Evolutionary conservation across 495 filamentous ascomycete species (phyloP).

Genomic region (Penicillium maclennaniae): DNA sequence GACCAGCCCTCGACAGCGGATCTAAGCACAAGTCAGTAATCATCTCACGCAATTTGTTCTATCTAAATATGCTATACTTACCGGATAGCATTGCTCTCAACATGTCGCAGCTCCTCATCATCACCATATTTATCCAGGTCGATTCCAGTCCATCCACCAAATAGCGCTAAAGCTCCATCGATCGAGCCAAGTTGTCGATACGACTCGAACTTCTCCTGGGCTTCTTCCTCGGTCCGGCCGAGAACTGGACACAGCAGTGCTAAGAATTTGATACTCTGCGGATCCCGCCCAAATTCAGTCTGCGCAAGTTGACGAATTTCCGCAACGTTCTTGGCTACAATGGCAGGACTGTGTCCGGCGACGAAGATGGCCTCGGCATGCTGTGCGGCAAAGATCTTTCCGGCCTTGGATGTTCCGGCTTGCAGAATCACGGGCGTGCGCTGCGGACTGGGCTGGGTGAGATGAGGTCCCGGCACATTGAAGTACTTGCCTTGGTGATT

Average conservation of each 20-base stretch:
- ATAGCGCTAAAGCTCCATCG: slow-evolving; percentile 54
- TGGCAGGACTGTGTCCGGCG: slow-evolving; percentile 43
- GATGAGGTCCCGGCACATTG: slow-evolving; percentile 60
- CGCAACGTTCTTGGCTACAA: slow-evolving; percentile 46
- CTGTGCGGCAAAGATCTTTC: slow-evolving; percentile 60
- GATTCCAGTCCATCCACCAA: slow-evolving; percentile 58
- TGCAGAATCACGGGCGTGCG: slow-evolving; percentile 63
- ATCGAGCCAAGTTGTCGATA: slow-evolving; percentile 45
- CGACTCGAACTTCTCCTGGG: slow-evolving; percentile 48
- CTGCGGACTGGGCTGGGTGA: slow-evolving; percentile 61
- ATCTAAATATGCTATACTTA: slow-evolving; percentile 30
- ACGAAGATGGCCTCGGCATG: slow-evolving; percentile 55
- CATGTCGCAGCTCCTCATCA: slow-evolving; percentile 53
- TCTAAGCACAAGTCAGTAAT: slow-evolving; percentile 16
- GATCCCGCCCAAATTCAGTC: slow-evolving; percentile 43
- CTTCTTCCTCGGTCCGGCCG: slow-evolving; percentile 53
- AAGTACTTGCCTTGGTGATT: slow-evolving; percentile 66
- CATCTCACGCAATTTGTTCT: background rate
- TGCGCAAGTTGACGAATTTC: slow-evolving; percentile 48
- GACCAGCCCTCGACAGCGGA: slow-evolving; percentile 49
- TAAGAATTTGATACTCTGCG: slow-evolving; percentile 50
- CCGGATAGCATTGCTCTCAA: slow-evolving; percentile 61
- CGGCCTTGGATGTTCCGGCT: slow-evolving; percentile 60
- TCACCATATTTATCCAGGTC: slow-evolving; percentile 50
- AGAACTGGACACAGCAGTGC: slow-evolving; percentile 49